Conservation (phyloP, 495 filamentous ascomycete species). For the Podospora comata region DNA sequence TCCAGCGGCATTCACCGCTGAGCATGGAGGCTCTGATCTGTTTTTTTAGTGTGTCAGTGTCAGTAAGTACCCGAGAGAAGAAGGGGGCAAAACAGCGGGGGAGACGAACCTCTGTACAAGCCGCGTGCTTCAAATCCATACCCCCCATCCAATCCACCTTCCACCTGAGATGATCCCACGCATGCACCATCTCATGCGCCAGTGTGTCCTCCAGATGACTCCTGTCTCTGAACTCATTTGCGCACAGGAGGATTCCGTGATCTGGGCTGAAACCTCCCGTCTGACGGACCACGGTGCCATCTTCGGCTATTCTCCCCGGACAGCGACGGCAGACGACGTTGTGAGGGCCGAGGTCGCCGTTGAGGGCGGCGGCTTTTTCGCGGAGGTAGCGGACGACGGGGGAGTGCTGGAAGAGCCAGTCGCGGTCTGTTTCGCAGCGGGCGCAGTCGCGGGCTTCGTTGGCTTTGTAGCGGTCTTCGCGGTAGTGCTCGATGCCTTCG, state of each 20-base stretch:
- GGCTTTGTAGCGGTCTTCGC: constrained; percentile 60
- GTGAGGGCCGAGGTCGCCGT: constrained; percentile 63
- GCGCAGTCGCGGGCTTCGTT: constrained; percentile 70
- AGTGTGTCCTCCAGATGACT: constrained; percentile 87
- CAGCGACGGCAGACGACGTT: constrained; percentile 85
- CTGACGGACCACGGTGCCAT: constrained; percentile 41
- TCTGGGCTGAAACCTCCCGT: constrained; percentile 78
- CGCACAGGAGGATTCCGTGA: constrained; percentile 84
- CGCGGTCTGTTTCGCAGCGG: constrained; percentile 71
- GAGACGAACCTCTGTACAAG: constrained; percentile 80
- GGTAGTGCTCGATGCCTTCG: constrained; percentile 67
- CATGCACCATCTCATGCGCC: constrained; percentile 97
- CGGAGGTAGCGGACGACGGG: constrained; percentile 82
- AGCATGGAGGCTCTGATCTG: constrained; percentile 90
- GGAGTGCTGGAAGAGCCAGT: constrained; percentile 76
- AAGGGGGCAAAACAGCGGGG: constrained; percentile 17
- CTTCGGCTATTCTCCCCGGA: constrained; percentile 46
- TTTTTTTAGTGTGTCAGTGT: constrained; percentile 10
- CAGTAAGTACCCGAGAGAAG: neutral
- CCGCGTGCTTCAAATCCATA: constrained; percentile 72
- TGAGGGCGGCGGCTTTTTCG: constrained; percentile 71
- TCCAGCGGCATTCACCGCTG: constrained; percentile 91
- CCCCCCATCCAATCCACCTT: constrained; percentile 77
- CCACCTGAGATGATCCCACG: constrained; percentile 88
- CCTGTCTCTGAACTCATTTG: constrained; percentile 74